Evolutionary conservation across 345 rosid genomes (phyloP), one percentile per base, ranked within the genome.

Genomic region (Kernera saxatilis): DNA sequence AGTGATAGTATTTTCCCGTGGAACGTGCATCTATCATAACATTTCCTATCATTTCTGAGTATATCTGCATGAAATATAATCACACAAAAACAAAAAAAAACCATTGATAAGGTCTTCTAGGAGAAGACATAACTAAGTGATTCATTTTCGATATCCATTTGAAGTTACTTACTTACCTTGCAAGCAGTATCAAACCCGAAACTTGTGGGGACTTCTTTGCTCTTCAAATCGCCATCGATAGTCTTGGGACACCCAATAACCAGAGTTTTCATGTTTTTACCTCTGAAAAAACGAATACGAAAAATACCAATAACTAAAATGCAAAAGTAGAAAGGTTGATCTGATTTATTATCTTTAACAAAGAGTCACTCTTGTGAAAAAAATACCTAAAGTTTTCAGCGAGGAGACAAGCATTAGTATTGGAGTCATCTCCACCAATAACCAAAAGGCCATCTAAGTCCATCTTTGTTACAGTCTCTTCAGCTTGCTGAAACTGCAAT

Each of bases 21-120:
- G 99, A 94, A 21, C 99, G 88, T 26, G 99, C 96, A 84, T 94
- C 97, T n/a, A 82, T 86, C 99, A 94, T 94, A 62, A 94, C 95
- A 78, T 91, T 94, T 48, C 96, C 99, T 74, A 94, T 94, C 97
- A 91, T 88, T 80, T 94, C 99, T 10, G 99, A 79, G 79, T 91
- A 94, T 60, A 91, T 94, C 98, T 94, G 77, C 80, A 83, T 5
- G 29, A 46, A 46, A 70, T 19, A 19, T 23, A 30, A 19, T 32
- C 69, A 30, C 32, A 49, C 1, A 22, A 45, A 43, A 17, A 22
- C n/a, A 13, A 0, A 18, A 18, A 2, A 21, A 19, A n/a, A 13
- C 0, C 48, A 29, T 5, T 46, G 29, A 12, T 15, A 43, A 51
- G 45, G 8, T 51, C 4, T 27, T 12, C n/a, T 59, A 39, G 32